These are phyloP conservation scores for Elongisporangium prolatum DNA, from an alignment of 352 stramenopile species.

Conservation along the genomic window DNA sequence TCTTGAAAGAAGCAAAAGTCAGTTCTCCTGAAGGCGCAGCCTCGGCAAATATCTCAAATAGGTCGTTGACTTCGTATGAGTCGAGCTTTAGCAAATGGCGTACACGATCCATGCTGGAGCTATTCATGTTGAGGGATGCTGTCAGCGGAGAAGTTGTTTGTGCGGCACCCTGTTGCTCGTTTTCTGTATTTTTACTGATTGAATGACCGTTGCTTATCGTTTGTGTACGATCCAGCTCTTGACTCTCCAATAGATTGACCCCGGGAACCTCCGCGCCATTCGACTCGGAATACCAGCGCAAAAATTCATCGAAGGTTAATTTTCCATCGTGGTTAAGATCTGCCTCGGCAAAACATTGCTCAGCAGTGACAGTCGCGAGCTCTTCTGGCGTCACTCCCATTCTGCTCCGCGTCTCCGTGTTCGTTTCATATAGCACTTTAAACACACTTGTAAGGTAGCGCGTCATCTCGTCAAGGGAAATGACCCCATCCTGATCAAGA, in stretches of 20 bases:
- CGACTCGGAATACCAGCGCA: conserved; percentile 75
- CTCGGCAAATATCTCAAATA: conserved; percentile 87
- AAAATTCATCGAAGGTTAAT: conserved; percentile 86
- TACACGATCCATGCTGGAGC: conserved; percentile 69
- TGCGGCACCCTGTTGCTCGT: neutral
- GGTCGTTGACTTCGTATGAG: conserved; percentile 82
- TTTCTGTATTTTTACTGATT: neutral
- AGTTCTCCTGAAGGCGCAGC: conserved; percentile 73
- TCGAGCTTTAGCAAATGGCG: conserved; percentile 79
- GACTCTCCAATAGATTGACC: neutral
- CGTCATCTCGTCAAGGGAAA: conserved; percentile 87
- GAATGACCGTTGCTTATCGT: neutral
- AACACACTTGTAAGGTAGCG: conserved; percentile 85
- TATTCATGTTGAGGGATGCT: conserved; percentile 52
- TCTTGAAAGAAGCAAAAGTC: conserved; percentile 79
- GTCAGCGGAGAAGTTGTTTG: neutral
- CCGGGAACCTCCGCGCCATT: conserved; percentile 7
- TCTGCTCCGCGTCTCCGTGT: conserved; percentile 42
- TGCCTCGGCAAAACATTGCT: conserved; percentile 83
- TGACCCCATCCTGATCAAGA: conserved; percentile 81
- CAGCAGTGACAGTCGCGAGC: conserved; percentile 69
- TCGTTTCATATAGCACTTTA: conserved; percentile 84
- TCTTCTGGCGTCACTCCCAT: conserved; percentile 66
- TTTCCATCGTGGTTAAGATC: conserved; percentile 77
- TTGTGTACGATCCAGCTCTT: neutral